phyloP scores from a whole-genome alignment of 495 filamentous ascomycete genomes.

The Podospora didyma region DNA sequence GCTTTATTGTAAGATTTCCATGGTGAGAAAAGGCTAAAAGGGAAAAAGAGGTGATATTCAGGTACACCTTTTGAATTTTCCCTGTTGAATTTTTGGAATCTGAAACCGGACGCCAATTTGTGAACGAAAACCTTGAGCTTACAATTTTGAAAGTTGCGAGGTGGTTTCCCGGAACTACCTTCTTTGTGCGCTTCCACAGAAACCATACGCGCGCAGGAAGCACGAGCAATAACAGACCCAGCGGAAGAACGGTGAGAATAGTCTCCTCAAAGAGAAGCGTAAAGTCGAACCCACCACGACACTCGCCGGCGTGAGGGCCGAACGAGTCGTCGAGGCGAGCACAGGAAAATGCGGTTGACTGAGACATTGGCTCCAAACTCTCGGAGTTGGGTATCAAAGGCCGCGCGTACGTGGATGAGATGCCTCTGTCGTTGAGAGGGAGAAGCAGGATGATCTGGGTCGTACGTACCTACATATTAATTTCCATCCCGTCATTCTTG shows the following conservation, averaged over 20 bases:
- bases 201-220: constrained; percentile 45
- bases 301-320: constrained; percentile 25
- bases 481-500: constrained; percentile 1
- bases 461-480: constrained; percentile 8
- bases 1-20: not conserved
- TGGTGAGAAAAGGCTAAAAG: too few relatives aligned
- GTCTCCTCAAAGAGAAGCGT: constrained; percentile 55
- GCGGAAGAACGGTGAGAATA: constrained; percentile 46
- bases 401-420: not conserved
- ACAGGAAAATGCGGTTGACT: not conserved
- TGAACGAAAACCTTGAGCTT: too few relatives aligned
- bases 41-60: not conserved
- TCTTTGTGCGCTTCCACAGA: constrained; percentile 32
- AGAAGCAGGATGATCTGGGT: constrained; percentile 5
- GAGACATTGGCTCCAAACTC: not conserved
- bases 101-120: too few relatives aligned
- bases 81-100: not conserved
- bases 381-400: not conserved
- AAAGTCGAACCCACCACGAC: constrained; percentile 50
- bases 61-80: not conserved
- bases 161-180: constrained; percentile 4
- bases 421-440: not conserved
- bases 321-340: constrained; percentile 20
- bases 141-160: constrained; percentile 19
- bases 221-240: constrained; percentile 41